These are phyloP conservation scores for Acorus calamus DNA, from an alignment of 106 monocot species.

Conservation along the genomic window DNA sequence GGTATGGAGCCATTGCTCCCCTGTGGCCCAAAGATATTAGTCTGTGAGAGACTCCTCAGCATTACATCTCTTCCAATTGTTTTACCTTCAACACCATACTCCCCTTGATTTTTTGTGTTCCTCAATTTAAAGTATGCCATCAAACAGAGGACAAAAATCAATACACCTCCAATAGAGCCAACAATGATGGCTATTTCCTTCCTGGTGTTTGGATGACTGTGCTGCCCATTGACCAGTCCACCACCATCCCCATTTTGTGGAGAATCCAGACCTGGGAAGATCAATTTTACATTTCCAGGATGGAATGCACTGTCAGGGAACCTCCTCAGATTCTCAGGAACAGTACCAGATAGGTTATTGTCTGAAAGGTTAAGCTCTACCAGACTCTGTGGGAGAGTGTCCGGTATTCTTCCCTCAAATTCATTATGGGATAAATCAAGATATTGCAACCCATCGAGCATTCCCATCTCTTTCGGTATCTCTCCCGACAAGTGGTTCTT, in stretches of 20 bases:
- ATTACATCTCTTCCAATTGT: conserved; percentile 44
- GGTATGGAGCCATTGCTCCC: conserved; percentile 37
- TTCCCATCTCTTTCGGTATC: conserved; percentile 60
- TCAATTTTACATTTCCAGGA: conserved; percentile 63
- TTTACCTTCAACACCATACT: conserved; percentile 30
- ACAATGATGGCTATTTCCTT: conserved; percentile 50
- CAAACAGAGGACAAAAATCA: conserved; percentile 55
- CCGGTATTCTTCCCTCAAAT: conserved; percentile 60
- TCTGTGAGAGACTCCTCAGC: conserved; percentile 30
- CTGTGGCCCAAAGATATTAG: conserved; percentile 30
- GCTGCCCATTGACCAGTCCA: conserved; percentile 4
- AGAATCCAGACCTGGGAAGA: conserved; percentile 25
- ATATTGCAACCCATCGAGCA: conserved; percentile 44
- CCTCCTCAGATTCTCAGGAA: conserved; percentile 53
- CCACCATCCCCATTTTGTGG: conserved; percentile 18
- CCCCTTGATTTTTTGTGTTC: conserved; percentile 66
- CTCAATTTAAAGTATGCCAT: conserved; percentile 52
- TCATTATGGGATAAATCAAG: conserved; percentile 78
- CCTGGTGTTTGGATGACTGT: conserved; percentile 21
- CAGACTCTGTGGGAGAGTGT: conserved; percentile 42
- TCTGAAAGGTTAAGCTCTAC: conserved; percentile 58
- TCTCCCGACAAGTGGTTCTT: conserved; percentile 65
- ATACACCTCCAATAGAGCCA: conserved; percentile 58
- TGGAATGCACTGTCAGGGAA: conserved; percentile 55
- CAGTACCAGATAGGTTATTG: conserved; percentile 66